Base-by-base conservation (phyloP, 164 flowering plant species). In the Cinnamomum chago region DNA sequence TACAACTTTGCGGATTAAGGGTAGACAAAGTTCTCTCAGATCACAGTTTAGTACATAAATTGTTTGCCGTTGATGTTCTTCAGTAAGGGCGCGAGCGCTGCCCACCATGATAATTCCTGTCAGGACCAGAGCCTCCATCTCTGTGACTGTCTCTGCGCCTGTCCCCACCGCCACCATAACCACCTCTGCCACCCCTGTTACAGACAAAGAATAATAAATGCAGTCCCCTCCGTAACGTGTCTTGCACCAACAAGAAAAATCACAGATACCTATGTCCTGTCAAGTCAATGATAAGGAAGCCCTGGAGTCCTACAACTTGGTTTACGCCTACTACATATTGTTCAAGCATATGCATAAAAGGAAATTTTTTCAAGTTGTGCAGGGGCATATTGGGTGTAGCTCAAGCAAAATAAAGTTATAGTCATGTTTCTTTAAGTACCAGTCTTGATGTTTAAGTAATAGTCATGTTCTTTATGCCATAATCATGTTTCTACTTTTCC, bases 21-120 rank as follows among this genome's bases (percentile, higher is more conserved):
- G 78, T 50, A 76, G 76, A 55, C 67, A 81, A 72, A 82, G 60
- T 67, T 76, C 79, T 75, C 76, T 71, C 79, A 51, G 72, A 79
- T 51, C 76, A 76, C 64, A 77, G 68, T 84, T 78, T 87, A 90
- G 85, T 86, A 87, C 90, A 87, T 85, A 77, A 84, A 81, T 77
- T 17, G 72, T 77, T 69, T 75, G 25, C 77, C 73, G 70, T 58
- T 65, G 62, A 24, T 65, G n/a, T 47, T 50, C 65, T 73, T 88
- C 81, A 95, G 79, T 95, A 95, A 25, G 99, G 99, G 51, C 92
- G 94, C 0, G 98, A 89, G 22, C 99, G 91, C 67, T 90, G 92
- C 72, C 97, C 97, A 71, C 97, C 93, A 80, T 86, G 85, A 58
- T 83, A 78, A 65, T 89, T 85, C 77, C 97, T 91, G 82, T 96